A percentile compares a stretch with the other conserved stretches of the same genome.
Conservation (phyloP, 768 basidiomycete species). For the Xerocomellus chrysenteron region DNA sequence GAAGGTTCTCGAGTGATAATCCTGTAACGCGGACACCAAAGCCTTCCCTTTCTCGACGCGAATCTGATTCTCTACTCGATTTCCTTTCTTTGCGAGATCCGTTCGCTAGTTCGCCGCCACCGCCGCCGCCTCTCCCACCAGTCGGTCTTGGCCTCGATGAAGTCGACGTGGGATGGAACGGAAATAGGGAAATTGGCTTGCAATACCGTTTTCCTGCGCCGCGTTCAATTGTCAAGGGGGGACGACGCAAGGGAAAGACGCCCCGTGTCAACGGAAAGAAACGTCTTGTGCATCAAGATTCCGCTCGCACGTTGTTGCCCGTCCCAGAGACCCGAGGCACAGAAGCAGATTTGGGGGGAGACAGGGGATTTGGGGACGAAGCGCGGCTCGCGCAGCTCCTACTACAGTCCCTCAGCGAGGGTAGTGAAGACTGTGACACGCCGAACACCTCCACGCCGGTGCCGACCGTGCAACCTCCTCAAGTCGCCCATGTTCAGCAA, state of each 20-base stretch:
- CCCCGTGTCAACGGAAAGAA: constrained; percentile 16
- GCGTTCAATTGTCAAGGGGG: constrained; percentile 27
- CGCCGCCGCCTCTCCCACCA: constrained; percentile 32
- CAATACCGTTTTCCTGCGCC: constrained; percentile 36
- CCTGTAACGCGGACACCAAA: constrained; percentile 12
- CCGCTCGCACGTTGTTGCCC: constrained; percentile 26
- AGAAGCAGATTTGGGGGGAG: constrained; percentile 16
- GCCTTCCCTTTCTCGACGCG: constrained; percentile 19
- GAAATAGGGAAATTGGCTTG: constrained; percentile 22
- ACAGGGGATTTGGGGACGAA: constrained; percentile 28
- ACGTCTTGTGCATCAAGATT: constrained; percentile 27
- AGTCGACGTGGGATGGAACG: constrained; percentile 26
- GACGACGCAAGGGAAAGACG: constrained; percentile 20
- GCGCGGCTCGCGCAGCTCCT: constrained; percentile 31
- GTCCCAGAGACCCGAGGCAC: constrained; percentile 19
- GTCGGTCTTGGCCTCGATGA: constrained; percentile 29
- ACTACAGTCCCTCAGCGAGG: constrained; percentile 27
- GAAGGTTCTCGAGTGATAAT: constrained; percentile 1
- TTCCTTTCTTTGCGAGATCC: constrained; percentile 36
- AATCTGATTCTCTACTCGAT: constrained; percentile 30
- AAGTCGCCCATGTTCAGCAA: constrained; percentile 19
- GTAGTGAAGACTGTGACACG: not conserved
- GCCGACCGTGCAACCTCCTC: constrained; percentile 13
- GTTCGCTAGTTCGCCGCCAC: constrained; percentile 34
- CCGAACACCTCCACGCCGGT: constrained; percentile 3